These are phyloP conservation scores for Harringtonia lauricola DNA, from an alignment of 2,329 filamentous ascomycete genomes.

Conservation along the genomic window DNA sequence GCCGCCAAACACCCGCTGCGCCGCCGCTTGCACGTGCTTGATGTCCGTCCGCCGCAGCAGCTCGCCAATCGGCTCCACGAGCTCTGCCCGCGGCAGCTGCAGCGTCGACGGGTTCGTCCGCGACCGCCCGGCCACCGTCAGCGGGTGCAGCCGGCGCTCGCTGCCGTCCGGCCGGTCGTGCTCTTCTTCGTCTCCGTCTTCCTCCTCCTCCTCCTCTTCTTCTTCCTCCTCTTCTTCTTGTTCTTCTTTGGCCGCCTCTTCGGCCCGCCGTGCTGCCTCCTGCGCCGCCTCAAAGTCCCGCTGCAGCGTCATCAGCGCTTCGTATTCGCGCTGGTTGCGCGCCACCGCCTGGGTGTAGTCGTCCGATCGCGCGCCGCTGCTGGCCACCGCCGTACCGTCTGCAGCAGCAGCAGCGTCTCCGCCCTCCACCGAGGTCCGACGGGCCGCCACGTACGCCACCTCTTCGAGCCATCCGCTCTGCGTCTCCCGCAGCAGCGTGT, in stretches of 20 bases:
- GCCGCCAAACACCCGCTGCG: slow-evolving; percentile 68
- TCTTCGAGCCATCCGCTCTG: slow-evolving; percentile 51
- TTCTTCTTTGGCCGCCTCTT: slow-evolving; percentile 24
- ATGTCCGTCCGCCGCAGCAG: slow-evolving; percentile 59
- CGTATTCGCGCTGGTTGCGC: slow-evolving; percentile 43
- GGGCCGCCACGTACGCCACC: slow-evolving; percentile 34
- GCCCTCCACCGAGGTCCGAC: not conserved
- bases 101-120: slow-evolving; percentile 64
- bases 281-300: slow-evolving; percentile 42
- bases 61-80: slow-evolving; percentile 58
- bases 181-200: slow-evolving; percentile 18
- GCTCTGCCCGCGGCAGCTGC: slow-evolving; percentile 56
- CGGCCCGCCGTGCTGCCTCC: slow-evolving; percentile 21
- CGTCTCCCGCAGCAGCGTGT: slow-evolving; percentile 41
- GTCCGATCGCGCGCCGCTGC: slow-evolving; percentile 22
- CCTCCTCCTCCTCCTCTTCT: slow-evolving; percentile 24
- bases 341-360: slow-evolving; percentile 37
- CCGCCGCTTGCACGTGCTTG: slow-evolving; percentile 63
- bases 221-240: slow-evolving; percentile 22
- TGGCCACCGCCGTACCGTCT: slow-evolving; percentile 16
- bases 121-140: slow-evolving; percentile 65
- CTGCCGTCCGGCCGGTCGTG: slow-evolving; percentile 17
- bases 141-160: slow-evolving; percentile 49
- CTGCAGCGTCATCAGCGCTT: slow-evolving; percentile 41
- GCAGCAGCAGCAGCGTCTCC: slow-evolving; percentile 7